Conservation (phyloP, 176 grass and related monocot genomes). For the Leersia perrieri region DNA sequence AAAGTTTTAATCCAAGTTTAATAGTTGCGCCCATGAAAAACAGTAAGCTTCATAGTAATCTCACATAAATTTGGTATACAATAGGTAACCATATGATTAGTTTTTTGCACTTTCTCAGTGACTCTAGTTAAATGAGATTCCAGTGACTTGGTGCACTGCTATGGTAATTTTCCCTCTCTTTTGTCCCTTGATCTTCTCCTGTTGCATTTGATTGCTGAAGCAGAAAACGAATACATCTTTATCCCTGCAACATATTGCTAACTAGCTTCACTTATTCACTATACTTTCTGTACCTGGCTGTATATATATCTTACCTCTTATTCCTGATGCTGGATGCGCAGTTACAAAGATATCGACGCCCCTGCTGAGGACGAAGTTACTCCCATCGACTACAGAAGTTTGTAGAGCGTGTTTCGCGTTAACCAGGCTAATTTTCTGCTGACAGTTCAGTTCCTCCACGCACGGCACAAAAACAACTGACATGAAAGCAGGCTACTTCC, state of each 20-base stretch:
- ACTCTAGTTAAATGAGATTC: neutral
- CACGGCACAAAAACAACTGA: neutral
- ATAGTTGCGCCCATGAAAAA: neutral
- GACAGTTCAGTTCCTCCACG: neutral
- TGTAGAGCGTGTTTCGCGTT: constrained; percentile 38
- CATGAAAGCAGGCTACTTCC: neutral
- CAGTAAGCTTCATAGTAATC: neutral
- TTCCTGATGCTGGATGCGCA: constrained; percentile 34
- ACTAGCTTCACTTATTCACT: too few species aligned
- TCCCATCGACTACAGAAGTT: constrained; percentile 66
- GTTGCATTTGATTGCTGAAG: neutral
- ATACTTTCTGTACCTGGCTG: neutral
- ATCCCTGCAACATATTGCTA: neutral
- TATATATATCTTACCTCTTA: too few species aligned
- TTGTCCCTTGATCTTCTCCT: neutral
- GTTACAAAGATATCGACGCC: constrained; percentile 78
- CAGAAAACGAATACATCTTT: neutral
- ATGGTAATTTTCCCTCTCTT: neutral
- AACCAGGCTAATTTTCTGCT: neutral
- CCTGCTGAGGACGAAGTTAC: constrained; percentile 60
- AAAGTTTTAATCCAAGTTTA: too few species aligned
- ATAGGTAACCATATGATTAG: neutral
- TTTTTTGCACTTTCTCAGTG: neutral
- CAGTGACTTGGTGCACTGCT: neutral
- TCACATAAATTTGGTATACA: neutral